Evolutionary conservation across 2,329 filamentous ascomycete species (phyloP), one percentile per base, ranked within the genome.

Genomic region (Pestalotiopsis fici): DNA sequence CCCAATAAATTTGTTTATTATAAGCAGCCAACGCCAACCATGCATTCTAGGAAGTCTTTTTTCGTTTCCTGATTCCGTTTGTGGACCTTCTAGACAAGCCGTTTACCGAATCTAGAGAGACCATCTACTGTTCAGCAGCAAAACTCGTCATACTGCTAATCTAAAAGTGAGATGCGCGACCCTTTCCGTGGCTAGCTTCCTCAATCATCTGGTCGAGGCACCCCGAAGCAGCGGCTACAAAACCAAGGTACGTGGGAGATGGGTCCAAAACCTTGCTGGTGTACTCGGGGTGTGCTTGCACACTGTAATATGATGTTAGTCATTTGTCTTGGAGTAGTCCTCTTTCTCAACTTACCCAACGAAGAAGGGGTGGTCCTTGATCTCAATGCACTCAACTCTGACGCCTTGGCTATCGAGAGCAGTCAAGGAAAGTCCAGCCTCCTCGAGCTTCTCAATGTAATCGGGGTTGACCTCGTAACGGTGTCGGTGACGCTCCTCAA

Each of bases 241-340:
- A 95, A 59, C 94, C 94, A 25, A 97, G 85, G 80, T 93, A 96
- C 1, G 93, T 90, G 76, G 89, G 89, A 75, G 88, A 91, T 0
- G 93, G 93, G 62, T 88, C 83, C 69, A 97, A 82, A 2, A 96
- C 94, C 64, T 91, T 87, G 72, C 87, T 91, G 63, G 93, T 84
- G 77, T 95, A 97, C 79, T 98, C 94, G 2, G 95, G 94, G 78
- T 97, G 94, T 79, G 92, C 95, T 79, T 97, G 95, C 9, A 96
- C 92, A 69, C 91, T 72, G 12, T 39, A 23, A 57, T 54, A 56
- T 28, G 59, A 47, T 6, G 35, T 65, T 28, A 68, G 65, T 37
- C 13, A 6, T 57, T 43, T n/a, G 27, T 43, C 6, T 59, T 56
- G 31, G 31, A 61, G 43, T 31, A 13, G 43, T n/a, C 11, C 9